Evolutionary conservation across 1,139 yeast species (phyloP), one percentile per base, ranked within the genome.

Genomic region (Yamadazyma aaseri): DNA sequence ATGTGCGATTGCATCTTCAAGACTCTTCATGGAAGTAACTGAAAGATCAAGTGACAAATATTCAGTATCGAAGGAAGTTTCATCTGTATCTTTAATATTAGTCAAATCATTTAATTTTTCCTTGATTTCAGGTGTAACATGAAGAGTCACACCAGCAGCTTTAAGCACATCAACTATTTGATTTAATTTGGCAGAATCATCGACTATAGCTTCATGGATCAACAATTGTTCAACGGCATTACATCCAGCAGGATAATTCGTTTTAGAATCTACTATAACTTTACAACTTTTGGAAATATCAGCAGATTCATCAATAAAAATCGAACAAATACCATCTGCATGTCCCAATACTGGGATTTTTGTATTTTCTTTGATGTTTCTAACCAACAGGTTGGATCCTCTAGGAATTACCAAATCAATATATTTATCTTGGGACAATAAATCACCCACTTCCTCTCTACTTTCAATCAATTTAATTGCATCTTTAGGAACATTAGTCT

Each of bases 241-340:
- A 62, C 99, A 94, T 6, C 96, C 99, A 10, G 98, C 98, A 27
- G 97, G 97, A 55, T 94, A 94, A 60, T 90, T 89, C 0, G 97
- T 87, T 61, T 92, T 92, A 4, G 97, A 74, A 59, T 94, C 99
- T 20, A 87, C 75, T 4, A 79, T 70, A 21, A 94, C 76, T 40
- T 77, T 76, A 23, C 74, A 67, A 0, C 97, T 95, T 74, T 86
- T 87, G 11, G 60, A 72, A 10, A 85, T 47, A 49, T 87, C 90
- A 3, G 94, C 94, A 29, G 74, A 79, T 35, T 73, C 71, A 55
- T 90, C 95, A 18, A 90, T 71, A 53, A 80, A 94, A 13, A 90
- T 77, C 3, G 96, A 81, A 60, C 98, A 92, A 39, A 92, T 84
- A 32, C 99, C 99, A 59, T 92, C 98, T 7, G 99, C 98, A 58